Evolutionary conservation across 1,139 yeast genomes (phyloP).

Genomic region (Saccharomyces pastorianus): DNA sequence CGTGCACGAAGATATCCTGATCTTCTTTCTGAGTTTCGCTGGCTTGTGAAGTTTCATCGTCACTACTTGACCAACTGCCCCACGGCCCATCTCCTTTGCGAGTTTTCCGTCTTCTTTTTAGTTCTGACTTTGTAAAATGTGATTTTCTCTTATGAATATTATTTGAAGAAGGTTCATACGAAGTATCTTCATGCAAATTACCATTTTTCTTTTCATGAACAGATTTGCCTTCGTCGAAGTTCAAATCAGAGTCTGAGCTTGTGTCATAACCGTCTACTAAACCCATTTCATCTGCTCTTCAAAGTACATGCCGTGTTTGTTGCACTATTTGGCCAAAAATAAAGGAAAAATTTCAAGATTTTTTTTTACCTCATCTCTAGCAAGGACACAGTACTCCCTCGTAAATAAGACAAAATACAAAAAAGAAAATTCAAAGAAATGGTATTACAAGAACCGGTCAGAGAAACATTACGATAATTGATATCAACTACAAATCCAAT

Average conservation of each 20-base stretch:
- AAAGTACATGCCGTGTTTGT: background rate
- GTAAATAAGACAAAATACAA: background rate
- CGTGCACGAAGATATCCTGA: slow-evolving; percentile 54
- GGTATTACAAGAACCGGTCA: too few relatives aligned
- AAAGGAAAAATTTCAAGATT: background rate
- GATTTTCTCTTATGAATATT: slow-evolving; percentile 2
- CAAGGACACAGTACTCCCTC: background rate
- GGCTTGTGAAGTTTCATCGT: slow-evolving; percentile 45
- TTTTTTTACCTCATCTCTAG: background rate
- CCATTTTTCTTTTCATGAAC: slow-evolving; percentile 1
- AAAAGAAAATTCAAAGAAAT: background rate
- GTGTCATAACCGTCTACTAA: slow-evolving; percentile 17
- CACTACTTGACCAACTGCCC: slow-evolving; percentile 37
- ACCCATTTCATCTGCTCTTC: slow-evolving; percentile 7
- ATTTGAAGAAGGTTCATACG: background rate
- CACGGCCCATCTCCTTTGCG: slow-evolving; percentile 36
- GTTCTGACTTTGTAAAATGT: slow-evolving; percentile 13
- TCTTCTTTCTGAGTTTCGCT: slow-evolving; percentile 41
- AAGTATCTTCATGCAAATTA: background rate
- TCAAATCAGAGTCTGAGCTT: slow-evolving; percentile 9
- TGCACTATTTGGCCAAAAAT: background rate
- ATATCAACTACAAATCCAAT: background rate
- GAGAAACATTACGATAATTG: background rate
- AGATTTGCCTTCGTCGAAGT: background rate
- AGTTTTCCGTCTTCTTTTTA: slow-evolving; percentile 16